phyloP scores from a whole-genome alignment of 2,329 filamentous ascomycete species.

The Nemania serpens region DNA sequence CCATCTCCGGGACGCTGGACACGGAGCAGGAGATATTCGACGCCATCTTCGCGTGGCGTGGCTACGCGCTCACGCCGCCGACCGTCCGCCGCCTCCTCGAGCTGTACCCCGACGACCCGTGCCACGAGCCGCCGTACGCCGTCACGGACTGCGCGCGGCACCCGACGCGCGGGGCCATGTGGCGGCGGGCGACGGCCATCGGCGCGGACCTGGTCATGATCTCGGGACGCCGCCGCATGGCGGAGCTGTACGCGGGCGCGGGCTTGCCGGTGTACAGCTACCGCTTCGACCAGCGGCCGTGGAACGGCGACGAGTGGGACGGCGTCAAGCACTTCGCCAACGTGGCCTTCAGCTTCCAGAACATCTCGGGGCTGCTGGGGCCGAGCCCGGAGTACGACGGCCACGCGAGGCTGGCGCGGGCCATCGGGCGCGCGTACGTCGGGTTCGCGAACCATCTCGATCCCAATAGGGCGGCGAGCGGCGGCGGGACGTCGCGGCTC shows the following conservation, averaged over 20 bases:
- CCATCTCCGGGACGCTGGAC: conserved; percentile 45
- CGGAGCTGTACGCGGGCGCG: conserved; percentile 46
- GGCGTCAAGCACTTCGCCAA: conserved; percentile 55
- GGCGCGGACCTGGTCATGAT: conserved; percentile 55
- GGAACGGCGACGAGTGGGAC: conserved; percentile 46
- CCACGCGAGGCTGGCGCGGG: conserved; percentile 42
- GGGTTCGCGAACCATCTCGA: conserved; percentile 49
- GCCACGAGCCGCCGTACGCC: conserved; percentile 50
- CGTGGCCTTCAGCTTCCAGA: conserved; percentile 55
- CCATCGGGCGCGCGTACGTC: conserved; percentile 49
- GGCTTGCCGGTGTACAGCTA: conserved; percentile 51
- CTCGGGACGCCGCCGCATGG: conserved; percentile 51
- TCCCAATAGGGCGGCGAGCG: conserved; percentile 43
- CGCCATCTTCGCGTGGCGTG: conserved; percentile 48
- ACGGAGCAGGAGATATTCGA: conserved; percentile 51
- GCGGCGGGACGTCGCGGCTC: conserved; percentile 8
- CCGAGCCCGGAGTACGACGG: conserved; percentile 49
- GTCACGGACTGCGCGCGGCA: conserved; percentile 44
- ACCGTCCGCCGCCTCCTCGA: conserved; percentile 50
- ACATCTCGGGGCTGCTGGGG: conserved; percentile 53
- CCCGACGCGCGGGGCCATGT: conserved; percentile 45
- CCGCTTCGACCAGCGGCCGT: conserved; percentile 54
- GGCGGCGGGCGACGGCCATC: conserved; percentile 52
- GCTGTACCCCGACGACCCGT: conserved; percentile 55
- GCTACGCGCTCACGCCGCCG: conserved; percentile 51